Conservation (phyloP, 2,329 filamentous ascomycete species). For the Hyphodiscus sp. region DNA sequence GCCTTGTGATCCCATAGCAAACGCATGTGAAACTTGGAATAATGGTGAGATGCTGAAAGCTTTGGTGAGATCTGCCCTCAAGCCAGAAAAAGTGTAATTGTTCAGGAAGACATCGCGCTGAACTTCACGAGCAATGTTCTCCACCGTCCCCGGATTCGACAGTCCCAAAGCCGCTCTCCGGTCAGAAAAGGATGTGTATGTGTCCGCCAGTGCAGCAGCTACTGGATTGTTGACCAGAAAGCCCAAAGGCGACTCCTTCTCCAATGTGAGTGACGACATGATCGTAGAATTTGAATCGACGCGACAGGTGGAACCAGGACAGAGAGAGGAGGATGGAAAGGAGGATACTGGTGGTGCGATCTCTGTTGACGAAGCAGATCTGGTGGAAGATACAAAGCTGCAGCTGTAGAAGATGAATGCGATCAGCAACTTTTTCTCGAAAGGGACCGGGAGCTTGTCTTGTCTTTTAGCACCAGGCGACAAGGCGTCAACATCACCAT, state of each 20-base stretch:
- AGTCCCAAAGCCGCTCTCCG: conserved; percentile 83
- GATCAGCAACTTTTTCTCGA: neutral
- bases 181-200: conserved; percentile 74
- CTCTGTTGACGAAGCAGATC: neutral
- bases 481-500: neutral
- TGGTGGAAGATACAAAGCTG: neutral
- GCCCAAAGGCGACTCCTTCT: conserved; percentile 47
- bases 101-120: conserved; percentile 93
- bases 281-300: conserved; percentile 4
- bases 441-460: neutral
- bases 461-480: neutral
- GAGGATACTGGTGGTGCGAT: neutral
- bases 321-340: conserved; percentile 1
- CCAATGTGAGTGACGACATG: conserved; percentile 27
- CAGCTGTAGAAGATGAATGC: neutral
- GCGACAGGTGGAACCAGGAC: neutral
- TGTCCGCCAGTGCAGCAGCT: conserved; percentile 63
- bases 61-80: conserved; percentile 95
- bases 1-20: conserved; percentile 84
- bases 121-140: conserved; percentile 84
- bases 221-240: conserved; percentile 71
- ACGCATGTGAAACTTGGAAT: conserved; percentile 96
- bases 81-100: conserved; percentile 93
- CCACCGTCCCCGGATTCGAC: conserved; percentile 86
- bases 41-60: conserved; percentile 88